These are phyloP conservation scores for Stygiomarasmius scandens DNA, from an alignment of 1,284 basidiomycete genomes.

Conservation along the genomic window DNA sequence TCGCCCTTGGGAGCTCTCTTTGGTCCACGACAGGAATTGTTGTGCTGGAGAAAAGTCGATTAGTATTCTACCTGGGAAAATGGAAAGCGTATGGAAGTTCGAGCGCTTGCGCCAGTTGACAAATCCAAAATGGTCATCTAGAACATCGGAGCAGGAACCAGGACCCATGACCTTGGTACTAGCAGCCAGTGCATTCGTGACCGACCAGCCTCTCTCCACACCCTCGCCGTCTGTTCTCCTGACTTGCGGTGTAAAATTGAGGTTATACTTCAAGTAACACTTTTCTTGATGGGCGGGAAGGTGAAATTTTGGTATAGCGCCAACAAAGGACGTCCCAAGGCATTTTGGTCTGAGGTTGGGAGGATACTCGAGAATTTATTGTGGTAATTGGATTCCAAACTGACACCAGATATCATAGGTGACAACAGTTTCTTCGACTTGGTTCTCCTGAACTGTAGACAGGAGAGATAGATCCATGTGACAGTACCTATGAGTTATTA, in stretches of 20 bases:
- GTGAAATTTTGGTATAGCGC: slow-evolving; percentile 20
- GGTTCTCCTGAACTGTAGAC: slow-evolving; percentile 1
- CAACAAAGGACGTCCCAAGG: not conserved
- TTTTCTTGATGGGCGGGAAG: slow-evolving; percentile 12
- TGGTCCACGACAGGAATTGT: not conserved
- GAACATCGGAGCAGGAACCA: not conserved
- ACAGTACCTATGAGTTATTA: slow-evolving; percentile 9
- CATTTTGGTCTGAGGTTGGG: not conserved
- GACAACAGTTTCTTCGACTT: not conserved
- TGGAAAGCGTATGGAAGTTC: not conserved
- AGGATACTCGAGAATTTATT: not conserved
- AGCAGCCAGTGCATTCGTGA: not conserved
- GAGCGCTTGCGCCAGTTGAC: not conserved
- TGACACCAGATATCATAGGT: slow-evolving; percentile 19
- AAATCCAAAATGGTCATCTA: slow-evolving; percentile 2
- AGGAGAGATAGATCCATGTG: slow-evolving; percentile 20
- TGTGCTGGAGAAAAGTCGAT: not conserved
- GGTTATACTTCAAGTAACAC: not conserved
- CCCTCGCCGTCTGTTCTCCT: not conserved
- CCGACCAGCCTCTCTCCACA: not conserved
- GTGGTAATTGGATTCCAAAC: slow-evolving; percentile 6
- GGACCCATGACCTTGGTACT: slow-evolving; percentile 1
- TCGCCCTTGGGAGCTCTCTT: not conserved
- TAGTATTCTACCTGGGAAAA: not conserved
- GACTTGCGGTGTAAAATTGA: not conserved